These are phyloP conservation scores for Sequoiadendron giganteum DNA, from an alignment of 75 land plant genomes.

Conservation along the genomic window DNA sequence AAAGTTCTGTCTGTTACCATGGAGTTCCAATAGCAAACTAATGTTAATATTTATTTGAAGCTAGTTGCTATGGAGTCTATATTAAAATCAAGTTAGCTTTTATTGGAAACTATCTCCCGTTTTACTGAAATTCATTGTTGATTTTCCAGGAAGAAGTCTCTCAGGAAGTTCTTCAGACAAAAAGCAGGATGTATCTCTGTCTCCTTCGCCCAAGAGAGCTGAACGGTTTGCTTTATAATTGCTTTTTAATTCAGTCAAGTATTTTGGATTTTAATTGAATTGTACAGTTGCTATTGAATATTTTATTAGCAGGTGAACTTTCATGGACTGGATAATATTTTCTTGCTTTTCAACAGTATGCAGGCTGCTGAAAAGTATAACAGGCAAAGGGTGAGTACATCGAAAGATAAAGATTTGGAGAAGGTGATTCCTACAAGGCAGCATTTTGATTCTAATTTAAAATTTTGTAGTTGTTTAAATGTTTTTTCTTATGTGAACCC, in stretches of 20 bases:
- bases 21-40: not conserved
- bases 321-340: not conserved
- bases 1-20: not conserved
- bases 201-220: constrained; percentile 7
- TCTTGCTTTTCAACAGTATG: not conserved
- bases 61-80: no score
- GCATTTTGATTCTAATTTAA: not conserved
- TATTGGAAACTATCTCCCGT: not conserved
- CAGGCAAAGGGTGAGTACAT: not conserved
- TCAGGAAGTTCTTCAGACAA: not conserved
- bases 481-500: not conserved
- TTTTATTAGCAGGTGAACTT: not conserved
- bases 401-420: constrained; percentile 6
- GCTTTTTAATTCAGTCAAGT: not conserved
- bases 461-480: not conserved
- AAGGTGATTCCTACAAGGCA: not conserved
- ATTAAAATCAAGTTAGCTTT: not conserved
- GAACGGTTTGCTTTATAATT: constrained; percentile 11
- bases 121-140: not conserved
- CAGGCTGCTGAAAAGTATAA: not conserved
- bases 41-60: not conserved
- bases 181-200: not conserved
- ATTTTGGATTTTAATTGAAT: not conserved
- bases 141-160: not conserved
- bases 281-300: not conserved